Evolutionary conservation across 345 rosid genomes (phyloP).

Genomic region (Trapa bicornis): DNA sequence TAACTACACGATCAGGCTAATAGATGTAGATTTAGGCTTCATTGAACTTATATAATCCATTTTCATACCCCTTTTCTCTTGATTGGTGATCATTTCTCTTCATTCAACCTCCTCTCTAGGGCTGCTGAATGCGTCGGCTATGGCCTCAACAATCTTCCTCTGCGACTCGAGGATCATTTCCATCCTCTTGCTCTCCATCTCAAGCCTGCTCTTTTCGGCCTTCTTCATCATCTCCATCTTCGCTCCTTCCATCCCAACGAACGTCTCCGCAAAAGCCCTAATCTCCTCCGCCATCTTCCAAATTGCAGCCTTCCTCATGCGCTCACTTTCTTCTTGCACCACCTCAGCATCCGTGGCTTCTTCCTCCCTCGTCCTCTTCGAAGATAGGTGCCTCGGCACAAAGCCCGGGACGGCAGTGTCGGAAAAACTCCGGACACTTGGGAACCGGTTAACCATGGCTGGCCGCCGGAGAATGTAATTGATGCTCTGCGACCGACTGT

Average conservation of each 20-base stretch:
- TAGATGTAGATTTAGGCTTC: not conserved
- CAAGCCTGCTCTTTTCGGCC: slow-evolving; percentile 40
- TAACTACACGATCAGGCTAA: too few species aligned
- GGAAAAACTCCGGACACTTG: slow-evolving; percentile 8
- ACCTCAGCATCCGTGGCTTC: slow-evolving; percentile 11
- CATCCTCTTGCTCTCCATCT: slow-evolving; percentile 55
- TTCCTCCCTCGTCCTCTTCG: slow-evolving; percentile 17
- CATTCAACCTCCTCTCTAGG: slow-evolving; percentile 1
- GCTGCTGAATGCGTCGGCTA: slow-evolving; percentile 21
- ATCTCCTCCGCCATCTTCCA: slow-evolving; percentile 42
- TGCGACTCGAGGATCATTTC: slow-evolving; percentile 47
- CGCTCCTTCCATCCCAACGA: slow-evolving; percentile 46
- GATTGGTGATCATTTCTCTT: not conserved
- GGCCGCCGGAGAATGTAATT: slow-evolving; percentile 50
- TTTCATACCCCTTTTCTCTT: not conserved
- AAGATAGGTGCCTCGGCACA: slow-evolving; percentile 10
- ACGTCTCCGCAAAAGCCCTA: slow-evolving; percentile 43
- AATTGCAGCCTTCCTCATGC: slow-evolving; percentile 17
- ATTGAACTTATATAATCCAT: not conserved
- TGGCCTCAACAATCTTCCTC: slow-evolving; percentile 37
- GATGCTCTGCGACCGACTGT: slow-evolving; percentile 46
- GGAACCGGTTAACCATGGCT: slow-evolving; percentile 37
- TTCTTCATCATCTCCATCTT: slow-evolving; percentile 61
- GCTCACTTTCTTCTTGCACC: slow-evolving; percentile 5
- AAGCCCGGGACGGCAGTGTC: slow-evolving; percentile 18